Percentiles rank a stretch among this genome's conserved stretches.
These are phyloP conservation scores for Umbellularia californica DNA, from an alignment of 164 flowering plant species.

Conservation along the genomic window DNA sequence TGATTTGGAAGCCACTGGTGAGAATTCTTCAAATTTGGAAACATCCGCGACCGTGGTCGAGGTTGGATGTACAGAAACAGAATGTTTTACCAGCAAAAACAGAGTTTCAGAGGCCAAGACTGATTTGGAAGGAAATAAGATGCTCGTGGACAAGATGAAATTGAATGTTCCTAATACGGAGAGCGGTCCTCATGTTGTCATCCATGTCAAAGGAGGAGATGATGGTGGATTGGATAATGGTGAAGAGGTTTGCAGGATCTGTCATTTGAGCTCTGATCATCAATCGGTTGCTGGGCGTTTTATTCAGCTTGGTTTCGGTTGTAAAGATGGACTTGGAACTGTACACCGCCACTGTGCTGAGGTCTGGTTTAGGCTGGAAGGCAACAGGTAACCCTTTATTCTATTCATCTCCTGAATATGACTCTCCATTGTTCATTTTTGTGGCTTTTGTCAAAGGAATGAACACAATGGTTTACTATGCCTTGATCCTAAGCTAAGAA, in stretches of 20 bases:
- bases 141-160: constrained; percentile 15
- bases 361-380: constrained; percentile 85
- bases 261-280: constrained; percentile 67
- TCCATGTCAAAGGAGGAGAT: constrained; percentile 26
- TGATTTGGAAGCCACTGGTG: constrained; percentile 5
- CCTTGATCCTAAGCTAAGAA: not conserved
- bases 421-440: not conserved
- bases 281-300: constrained; percentile 34
- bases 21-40: not conserved
- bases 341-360: constrained; percentile 79
- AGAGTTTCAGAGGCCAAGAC: no score
- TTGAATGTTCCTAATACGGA: constrained; percentile 16
- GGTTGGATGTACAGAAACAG: not conserved
- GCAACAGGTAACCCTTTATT: constrained; percentile 57
- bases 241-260: constrained; percentile 71
- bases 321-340: constrained; percentile 76
- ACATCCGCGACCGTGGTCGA: not conserved
- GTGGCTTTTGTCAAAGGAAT: not conserved
- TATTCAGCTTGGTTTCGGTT: constrained; percentile 72
- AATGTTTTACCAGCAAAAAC: not conserved
- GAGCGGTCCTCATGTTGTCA: not conserved
- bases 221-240: constrained; percentile 20
- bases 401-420: not conserved
- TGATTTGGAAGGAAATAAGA: no score
- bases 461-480: not conserved